phyloP scores from a whole-genome alignment of 2,329 filamentous ascomycete genomes.

The Scedosporium minutisporum region DNA sequence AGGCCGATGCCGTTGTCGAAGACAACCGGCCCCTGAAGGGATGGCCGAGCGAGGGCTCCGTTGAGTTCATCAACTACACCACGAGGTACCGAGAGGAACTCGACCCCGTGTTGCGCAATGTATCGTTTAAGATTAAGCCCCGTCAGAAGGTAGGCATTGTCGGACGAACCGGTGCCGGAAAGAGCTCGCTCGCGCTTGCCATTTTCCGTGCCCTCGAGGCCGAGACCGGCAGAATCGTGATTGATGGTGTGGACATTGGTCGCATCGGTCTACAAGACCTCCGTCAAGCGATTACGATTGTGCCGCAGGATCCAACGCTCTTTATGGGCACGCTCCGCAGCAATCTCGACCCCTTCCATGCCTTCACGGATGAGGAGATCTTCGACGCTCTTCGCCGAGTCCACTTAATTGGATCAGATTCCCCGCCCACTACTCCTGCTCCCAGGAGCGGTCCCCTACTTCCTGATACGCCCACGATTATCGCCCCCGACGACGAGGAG shows the following conservation, averaged over 20 bases:
- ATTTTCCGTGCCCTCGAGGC: constrained; percentile 91
- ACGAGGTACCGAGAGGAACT: constrained; percentile 83
- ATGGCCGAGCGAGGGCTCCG: constrained; percentile 78
- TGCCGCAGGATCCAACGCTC: constrained; percentile 91
- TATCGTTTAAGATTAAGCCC: constrained; percentile 78
- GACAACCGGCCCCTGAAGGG: constrained; percentile 66
- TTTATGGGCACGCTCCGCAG: constrained; percentile 86
- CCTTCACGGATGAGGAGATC: constrained; percentile 84
- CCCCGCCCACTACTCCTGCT: constrained; percentile 32
- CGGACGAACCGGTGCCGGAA: constrained; percentile 88
- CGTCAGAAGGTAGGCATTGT: constrained; percentile 94
- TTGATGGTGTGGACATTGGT: constrained; percentile 86
- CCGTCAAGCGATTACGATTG: constrained; percentile 89
- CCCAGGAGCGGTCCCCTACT: constrained; percentile 7
- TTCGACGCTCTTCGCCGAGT: constrained; percentile 80
- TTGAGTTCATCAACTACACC: constrained; percentile 82
- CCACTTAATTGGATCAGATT: constrained; percentile 59
- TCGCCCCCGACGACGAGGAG: constrained; percentile 6
- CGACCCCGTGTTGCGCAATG: constrained; percentile 71
- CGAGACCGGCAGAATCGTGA: constrained; percentile 77
- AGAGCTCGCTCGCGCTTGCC: constrained; percentile 87
- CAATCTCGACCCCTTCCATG: constrained; percentile 85
- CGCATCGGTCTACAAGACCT: constrained; percentile 87
- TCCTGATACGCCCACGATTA: constrained; percentile 1
- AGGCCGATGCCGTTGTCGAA: constrained; percentile 68